Evolutionary conservation across 2,329 filamentous ascomycete genomes (phyloP).

Genomic region (Colletotrichum liaoningense): DNA sequence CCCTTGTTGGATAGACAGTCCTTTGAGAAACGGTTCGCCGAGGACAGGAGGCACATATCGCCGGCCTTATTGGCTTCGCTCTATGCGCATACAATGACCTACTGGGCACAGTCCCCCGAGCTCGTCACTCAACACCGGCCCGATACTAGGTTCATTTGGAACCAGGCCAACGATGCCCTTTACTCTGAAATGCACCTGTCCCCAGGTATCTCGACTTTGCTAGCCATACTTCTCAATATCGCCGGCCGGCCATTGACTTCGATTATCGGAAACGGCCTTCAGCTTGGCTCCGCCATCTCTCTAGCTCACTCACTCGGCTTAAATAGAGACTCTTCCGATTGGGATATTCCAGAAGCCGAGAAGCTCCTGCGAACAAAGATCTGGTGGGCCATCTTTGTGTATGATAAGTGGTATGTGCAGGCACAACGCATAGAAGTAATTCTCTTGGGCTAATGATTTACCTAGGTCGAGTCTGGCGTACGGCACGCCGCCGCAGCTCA

Average conservation of each 20-base stretch:
- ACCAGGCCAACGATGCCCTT: slow-evolving; percentile 69
- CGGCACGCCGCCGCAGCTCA: slow-evolving; percentile 63
- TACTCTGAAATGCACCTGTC: slow-evolving; percentile 70
- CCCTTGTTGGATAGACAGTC: slow-evolving; percentile 68
- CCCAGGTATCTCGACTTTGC: slow-evolving; percentile 68
- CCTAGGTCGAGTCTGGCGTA: slow-evolving; percentile 63
- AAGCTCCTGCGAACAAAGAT: slow-evolving; percentile 63
- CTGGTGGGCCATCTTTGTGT: slow-evolving; percentile 67
- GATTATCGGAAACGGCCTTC: slow-evolving; percentile 66
- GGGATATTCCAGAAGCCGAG: slow-evolving; percentile 63
- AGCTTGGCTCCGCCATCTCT: slow-evolving; percentile 62
- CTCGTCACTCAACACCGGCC: slow-evolving; percentile 60
- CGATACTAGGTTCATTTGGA: slow-evolving; percentile 71
- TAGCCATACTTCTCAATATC: slow-evolving; percentile 68
- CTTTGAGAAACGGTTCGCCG: slow-evolving; percentile 60
- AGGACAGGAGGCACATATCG: slow-evolving; percentile 60
- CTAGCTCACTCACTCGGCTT: slow-evolving; percentile 65
- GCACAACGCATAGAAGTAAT: neutral
- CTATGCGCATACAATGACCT: slow-evolving; percentile 68
- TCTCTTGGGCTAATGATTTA: neutral
- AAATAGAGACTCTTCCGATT: slow-evolving; percentile 62
- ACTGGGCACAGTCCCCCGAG: slow-evolving; percentile 63
- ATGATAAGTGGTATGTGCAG: slow-evolving; percentile 63
- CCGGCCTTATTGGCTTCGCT: slow-evolving; percentile 67
- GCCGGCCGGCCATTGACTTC: slow-evolving; percentile 70